phyloP scores from a whole-genome alignment of 2,329 filamentous ascomycete genomes.

The Penicillium sp. region DNA sequence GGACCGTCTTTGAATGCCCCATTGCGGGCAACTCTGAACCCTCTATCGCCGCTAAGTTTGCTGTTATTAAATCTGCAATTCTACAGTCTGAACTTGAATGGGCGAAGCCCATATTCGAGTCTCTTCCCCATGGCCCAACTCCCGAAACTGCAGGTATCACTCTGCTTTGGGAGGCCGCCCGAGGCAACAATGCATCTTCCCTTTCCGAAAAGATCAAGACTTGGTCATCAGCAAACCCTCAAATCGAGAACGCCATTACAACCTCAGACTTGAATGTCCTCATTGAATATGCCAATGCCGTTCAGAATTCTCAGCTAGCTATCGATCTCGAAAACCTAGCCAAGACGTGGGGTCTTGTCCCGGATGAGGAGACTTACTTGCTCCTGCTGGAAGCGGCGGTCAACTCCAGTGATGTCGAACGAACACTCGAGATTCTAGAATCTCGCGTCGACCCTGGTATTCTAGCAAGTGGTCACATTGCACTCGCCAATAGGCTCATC shows the following conservation, averaged over 20 bases:
- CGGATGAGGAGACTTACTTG: slow-evolving; percentile 72
- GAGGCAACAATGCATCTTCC: slow-evolving; percentile 72
- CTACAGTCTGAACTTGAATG: slow-evolving; percentile 65
- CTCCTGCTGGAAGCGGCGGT: slow-evolving; percentile 78
- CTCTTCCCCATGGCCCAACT: slow-evolving; percentile 47
- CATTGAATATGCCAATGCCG: slow-evolving; percentile 72
- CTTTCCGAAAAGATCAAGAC: slow-evolving; percentile 73
- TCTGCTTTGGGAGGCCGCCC: slow-evolving; percentile 74
- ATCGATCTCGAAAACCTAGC: slow-evolving; percentile 74
- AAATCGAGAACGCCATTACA: slow-evolving; percentile 59
- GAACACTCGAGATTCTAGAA: slow-evolving; percentile 60
- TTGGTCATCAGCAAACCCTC: slow-evolving; percentile 59
- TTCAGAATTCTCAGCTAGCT: slow-evolving; percentile 71
- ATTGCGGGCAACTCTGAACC: slow-evolving; percentile 49
- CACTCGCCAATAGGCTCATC: slow-evolving; percentile 72
- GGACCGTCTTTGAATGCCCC: slow-evolving; percentile 68
- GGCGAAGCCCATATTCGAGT: slow-evolving; percentile 64
- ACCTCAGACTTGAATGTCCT: slow-evolving; percentile 76
- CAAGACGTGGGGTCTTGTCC: slow-evolving; percentile 65
- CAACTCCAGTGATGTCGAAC: slow-evolving; percentile 71
- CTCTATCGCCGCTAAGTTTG: slow-evolving; percentile 54
- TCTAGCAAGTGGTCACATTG: slow-evolving; percentile 62
- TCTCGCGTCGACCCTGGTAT: slow-evolving; percentile 55
- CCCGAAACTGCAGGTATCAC: slow-evolving; percentile 72
- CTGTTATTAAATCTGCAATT: slow-evolving; percentile 65